Evolutionary conservation across 495 filamentous ascomycete genomes (phyloP).

Genomic region (Aspergillus haitiensis): DNA sequence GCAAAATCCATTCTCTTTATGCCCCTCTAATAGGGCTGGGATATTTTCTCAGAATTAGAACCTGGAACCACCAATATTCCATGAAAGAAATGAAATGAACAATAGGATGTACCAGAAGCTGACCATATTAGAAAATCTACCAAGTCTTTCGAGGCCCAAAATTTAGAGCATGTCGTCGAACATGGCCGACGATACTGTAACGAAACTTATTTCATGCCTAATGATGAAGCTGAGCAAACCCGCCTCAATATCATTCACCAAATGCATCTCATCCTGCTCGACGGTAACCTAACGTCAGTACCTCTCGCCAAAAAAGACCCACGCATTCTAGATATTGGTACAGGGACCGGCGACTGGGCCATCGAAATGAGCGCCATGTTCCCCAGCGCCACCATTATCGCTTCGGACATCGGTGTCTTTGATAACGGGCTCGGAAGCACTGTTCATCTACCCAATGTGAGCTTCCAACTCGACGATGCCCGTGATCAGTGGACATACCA

Average conservation of each 20-base stretch:
- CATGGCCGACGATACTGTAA: conserved; percentile 68
- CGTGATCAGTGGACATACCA: conserved; percentile 56
- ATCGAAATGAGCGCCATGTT: conserved; percentile 66
- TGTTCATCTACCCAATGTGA: conserved; percentile 62
- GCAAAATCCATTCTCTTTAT: too few species aligned
- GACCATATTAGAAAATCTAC: conserved; percentile 51
- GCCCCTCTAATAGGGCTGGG: too few species aligned
- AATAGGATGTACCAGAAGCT: conserved; percentile 9
- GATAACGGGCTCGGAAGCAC: conserved; percentile 46
- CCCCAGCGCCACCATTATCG: conserved; percentile 63
- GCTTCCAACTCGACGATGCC: conserved; percentile 71
- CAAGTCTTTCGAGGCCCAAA: conserved; percentile 57
- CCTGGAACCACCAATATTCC: too few species aligned
- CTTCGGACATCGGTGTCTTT: conserved; percentile 62
- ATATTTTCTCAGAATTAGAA: too few species aligned
- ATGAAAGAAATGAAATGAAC: not conserved
- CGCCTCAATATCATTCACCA: conserved; percentile 68
- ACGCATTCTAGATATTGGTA: conserved; percentile 68
- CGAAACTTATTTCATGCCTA: conserved; percentile 71
- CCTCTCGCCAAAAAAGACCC: conserved; percentile 51
- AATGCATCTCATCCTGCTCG: conserved; percentile 61
- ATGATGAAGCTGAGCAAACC: conserved; percentile 71
- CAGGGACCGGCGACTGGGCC: conserved; percentile 73
- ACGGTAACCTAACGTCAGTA: conserved; percentile 58
- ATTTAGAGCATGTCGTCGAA: conserved; percentile 57